Evolutionary conservation across 371 early-diverging fungal genomes (phyloP), one percentile per base, ranked within the genome.

Genomic region (Chytridium lagenaria): DNA sequence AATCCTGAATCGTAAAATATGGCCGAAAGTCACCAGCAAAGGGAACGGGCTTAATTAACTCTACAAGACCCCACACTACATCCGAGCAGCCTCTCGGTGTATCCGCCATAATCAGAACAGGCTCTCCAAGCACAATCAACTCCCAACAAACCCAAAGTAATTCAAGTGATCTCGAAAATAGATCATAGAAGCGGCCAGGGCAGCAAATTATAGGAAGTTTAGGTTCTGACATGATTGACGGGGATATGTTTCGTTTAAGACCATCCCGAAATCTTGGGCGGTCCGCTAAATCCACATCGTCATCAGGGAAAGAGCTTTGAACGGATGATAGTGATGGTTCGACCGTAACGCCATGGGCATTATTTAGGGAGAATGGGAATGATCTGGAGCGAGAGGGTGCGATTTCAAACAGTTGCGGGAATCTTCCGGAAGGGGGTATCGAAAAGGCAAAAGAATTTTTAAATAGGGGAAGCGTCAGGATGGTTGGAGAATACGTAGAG

Each of bases 1-100:
- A 84, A 78, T 97, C 98, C 78, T 96, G 97, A 59, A 98, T 93
- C 0, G 98, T 98, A 71, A 97, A 93, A 73, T 96, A 98, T 31
- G 98, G 98, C 30, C 98, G 89, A 76, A 89, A 96, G 80, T 97
- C 97, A 30, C 97, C 98, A 69, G 96, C 96, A 79, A 94, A 97
- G 26, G 92, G 92, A 57, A 95, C 92, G 37, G 98, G 98, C 70
- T 93, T 94, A 44, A 97, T 93, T 10, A 97, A 81, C 79, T 96
- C 96, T 0, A 96, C 88, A n/a, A 98, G 82, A 7, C 91, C 87
- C 44, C 90, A 85, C 0, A 96, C 92, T 2, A 92, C 91, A 70
- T 94, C 92, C 76, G 93, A 93, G 77, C 94, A 94, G 15, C 90
- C 88, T 38, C 89, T 83, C n/a, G 97, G 97, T 31, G 92, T 92